Base-by-base conservation (phyloP, 768 basidiomycete genomes). In the Boletus tomentosulus region DNA sequence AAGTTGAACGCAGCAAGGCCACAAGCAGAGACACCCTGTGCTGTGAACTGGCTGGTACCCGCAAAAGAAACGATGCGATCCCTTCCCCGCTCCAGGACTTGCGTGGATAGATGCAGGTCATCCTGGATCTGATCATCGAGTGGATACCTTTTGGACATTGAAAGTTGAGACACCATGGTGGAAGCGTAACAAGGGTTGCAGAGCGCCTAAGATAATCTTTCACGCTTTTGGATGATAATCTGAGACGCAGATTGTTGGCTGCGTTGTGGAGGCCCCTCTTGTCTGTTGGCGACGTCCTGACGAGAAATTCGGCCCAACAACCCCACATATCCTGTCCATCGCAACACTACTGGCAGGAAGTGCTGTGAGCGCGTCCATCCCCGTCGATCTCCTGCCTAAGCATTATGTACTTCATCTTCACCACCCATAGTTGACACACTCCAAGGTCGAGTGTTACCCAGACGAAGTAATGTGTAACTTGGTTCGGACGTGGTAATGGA, bases 1-100 rank as follows among this genome's bases (percentile, higher is more conserved):
- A 83, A 85, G 62, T 87, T 86, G 62, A 87, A 66, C 2, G 82
- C 80, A 24, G 86, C 85, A 25, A 88, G 73, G 16, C 86, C 86
- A 56, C 85, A 87, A 3, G 84, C 76, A 39, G 85, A 80, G 30
- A 70, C 59, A 3, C 68, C 66, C 25, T 55, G 68, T 11, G 74
- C 72, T n/a, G 67, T 68, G 54, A 85, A 87, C 57, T 86, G 85
- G 43, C 84, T 79, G 12, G 79, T 75, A 16, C 83, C 80, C 6
- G 61, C 66, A 55, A 78, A n/a, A n/a, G n/a, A n/a, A n/a, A n/a
- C n/a, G n/a, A n/a, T n/a, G n/a, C n/a, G n/a, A n/a, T n/a, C n/a
- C 30, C 68, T 68, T 44, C 71, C 72, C 6, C 53, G 37, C 12
- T 46, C 48, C 16, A 69, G 46, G 6, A 67, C 55, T 4, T 69